phyloP scores from a whole-genome alignment of 768 basidiomycete genomes.

The Infundibulicybe gibba region DNA sequence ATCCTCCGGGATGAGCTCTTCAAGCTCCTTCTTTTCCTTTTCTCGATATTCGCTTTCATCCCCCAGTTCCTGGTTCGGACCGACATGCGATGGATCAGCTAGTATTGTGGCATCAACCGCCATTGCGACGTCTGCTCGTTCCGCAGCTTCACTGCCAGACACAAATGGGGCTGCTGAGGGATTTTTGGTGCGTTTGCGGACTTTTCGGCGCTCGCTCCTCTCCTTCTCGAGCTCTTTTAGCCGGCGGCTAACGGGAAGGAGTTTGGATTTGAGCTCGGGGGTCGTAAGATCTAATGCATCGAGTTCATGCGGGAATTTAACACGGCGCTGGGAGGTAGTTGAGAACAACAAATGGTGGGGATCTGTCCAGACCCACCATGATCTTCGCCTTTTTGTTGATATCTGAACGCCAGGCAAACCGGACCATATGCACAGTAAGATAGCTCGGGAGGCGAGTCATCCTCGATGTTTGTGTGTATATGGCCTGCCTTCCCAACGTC shows the following conservation, averaged over 20 bases:
- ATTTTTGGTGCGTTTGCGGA: constrained; percentile 70
- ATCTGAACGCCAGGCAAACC: constrained; percentile 92
- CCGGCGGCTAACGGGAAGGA: constrained; percentile 67
- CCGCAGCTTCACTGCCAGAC: constrained; percentile 18
- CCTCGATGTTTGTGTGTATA: constrained; percentile 78
- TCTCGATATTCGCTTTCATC: constrained; percentile 63
- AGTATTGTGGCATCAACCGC: constrained; percentile 21
- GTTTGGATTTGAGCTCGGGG: constrained; percentile 69
- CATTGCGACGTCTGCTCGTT: constrained; percentile 46
- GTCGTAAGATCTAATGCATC: constrained; percentile 82
- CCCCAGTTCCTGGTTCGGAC: constrained; percentile 40
- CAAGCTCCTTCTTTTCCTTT: constrained; percentile 64
- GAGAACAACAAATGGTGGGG: neutral
- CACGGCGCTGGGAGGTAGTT: constrained; percentile 57
- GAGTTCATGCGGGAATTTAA: constrained; percentile 89
- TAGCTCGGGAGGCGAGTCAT: constrained; percentile 82
- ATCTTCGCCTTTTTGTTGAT: constrained; percentile 94
- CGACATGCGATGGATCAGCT: constrained; percentile 12
- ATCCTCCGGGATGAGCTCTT: constrained; percentile 57
- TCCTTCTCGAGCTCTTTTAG: constrained; percentile 84
- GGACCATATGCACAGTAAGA: constrained; percentile 90
- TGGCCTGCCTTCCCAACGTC: constrained; percentile 73
- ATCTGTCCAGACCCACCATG: constrained; percentile 53
- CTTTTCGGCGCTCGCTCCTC: constrained; percentile 76
- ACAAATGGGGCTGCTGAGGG: constrained; percentile 21